phyloP scores from a whole-genome alignment of 257 asterid species.

The Solanum piurae region DNA sequence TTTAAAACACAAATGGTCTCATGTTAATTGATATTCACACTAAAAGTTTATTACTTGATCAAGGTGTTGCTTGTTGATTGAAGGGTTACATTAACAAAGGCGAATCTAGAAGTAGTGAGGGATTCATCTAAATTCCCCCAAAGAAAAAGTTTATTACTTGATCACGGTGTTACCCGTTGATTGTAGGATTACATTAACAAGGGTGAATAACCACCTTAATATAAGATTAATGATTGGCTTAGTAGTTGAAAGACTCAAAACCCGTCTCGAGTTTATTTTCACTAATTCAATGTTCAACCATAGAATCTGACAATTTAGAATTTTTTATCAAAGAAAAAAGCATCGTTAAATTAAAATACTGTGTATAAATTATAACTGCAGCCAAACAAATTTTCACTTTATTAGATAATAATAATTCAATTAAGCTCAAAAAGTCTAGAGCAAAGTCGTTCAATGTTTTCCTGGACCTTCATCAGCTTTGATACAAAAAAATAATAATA shows the following conservation, averaged over 20 bases:
- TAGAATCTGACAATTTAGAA: background rate
- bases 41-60: too few species aligned
- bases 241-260: background rate
- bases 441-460: background rate
- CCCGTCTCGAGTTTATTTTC: background rate
- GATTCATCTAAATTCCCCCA: too few species aligned
- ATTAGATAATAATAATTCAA: background rate
- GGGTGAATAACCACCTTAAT: too few species aligned
- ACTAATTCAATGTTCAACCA: background rate
- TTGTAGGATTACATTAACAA: too few species aligned
- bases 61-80: too few species aligned
- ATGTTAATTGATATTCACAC: background rate
- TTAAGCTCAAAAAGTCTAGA: background rate
- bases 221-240: too few species aligned
- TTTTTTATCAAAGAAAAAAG: background rate
- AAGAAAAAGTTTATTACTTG: too few species aligned
- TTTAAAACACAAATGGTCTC: background rate
- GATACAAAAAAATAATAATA: background rate
- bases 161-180: too few species aligned
- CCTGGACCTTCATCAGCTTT: background rate
- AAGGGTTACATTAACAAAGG: too few species aligned
- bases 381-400: background rate
- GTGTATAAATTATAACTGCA: background rate
- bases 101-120: too few species aligned
- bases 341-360: background rate